phyloP scores from a whole-genome alignment of 176 grass and related monocot species.

The Bromus sterilis region DNA sequence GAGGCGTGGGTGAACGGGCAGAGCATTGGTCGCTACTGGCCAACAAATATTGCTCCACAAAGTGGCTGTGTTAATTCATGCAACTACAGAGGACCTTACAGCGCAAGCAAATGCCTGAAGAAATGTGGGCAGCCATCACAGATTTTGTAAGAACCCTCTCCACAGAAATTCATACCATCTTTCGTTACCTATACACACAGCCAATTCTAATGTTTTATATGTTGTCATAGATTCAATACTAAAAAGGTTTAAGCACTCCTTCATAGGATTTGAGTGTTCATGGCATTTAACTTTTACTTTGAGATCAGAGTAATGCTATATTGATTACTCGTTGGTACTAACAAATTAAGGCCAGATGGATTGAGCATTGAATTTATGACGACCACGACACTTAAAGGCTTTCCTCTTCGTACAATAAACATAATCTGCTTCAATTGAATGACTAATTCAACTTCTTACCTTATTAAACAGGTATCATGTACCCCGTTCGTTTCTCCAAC shows the following conservation, averaged over 20 bases:
- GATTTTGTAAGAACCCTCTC: conserved; percentile 47
- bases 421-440: background rate
- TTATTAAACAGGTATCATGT: conserved; percentile 80
- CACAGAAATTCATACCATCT: background rate
- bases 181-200: background rate
- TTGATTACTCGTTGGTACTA: background rate
- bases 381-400: background rate
- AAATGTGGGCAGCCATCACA: conserved; percentile 97
- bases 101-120: conserved; percentile 71
- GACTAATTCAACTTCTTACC: background rate
- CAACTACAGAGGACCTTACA: conserved; percentile 69
- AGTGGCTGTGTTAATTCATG: conserved; percentile 65
- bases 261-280: background rate
- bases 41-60: conserved; percentile 55
- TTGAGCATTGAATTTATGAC: background rate
- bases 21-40: conserved; percentile 97
- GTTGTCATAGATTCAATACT: background rate
- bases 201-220: background rate
- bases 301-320: background rate
- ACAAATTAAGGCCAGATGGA: background rate
- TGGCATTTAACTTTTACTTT: background rate
- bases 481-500: conserved; percentile 67
- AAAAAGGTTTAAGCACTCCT: background rate
- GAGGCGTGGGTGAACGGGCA: conserved; percentile 95
- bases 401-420: background rate